A percentile compares a stretch with the other conserved stretches of the same genome.
These are phyloP conservation scores for Danielozyma ontarioensis DNA, from an alignment of 805 yeast genomes.

Conservation along the genomic window DNA sequence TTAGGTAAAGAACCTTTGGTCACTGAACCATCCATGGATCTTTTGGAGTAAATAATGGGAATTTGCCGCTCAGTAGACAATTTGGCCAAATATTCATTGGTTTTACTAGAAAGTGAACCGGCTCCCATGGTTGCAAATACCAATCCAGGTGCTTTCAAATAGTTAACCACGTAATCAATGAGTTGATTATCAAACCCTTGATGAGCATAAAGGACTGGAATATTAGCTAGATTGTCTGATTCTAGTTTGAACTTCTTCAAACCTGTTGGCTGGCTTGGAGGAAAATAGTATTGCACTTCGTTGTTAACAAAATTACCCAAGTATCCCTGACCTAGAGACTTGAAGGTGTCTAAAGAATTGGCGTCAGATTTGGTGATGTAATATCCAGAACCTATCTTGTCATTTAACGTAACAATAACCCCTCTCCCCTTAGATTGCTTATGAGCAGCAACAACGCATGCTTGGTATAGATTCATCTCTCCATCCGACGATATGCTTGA, in stretches of 20 bases:
- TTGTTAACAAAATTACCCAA: conserved; percentile 66
- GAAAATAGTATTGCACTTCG: conserved; percentile 59
- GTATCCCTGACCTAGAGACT: conserved; percentile 63
- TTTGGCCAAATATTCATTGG: conserved; percentile 40
- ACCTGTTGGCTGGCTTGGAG: conserved; percentile 56
- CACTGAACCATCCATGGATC: conserved; percentile 70
- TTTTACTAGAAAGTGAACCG: conserved; percentile 52
- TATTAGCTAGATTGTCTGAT: conserved; percentile 33
- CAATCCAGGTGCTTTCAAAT: conserved; percentile 46
- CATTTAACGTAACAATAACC: conserved; percentile 60
- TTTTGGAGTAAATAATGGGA: conserved; percentile 60
- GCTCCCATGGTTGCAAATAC: conserved; percentile 72
- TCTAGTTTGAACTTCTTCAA: conserved; percentile 20
- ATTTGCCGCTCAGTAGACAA: conserved; percentile 28
- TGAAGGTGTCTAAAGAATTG: conserved; percentile 65
- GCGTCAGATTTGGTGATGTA: conserved; percentile 69
- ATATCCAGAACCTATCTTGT: conserved; percentile 64
- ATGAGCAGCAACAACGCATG: conserved; percentile 57
- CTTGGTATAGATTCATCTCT: conserved; percentile 67
- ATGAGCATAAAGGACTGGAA: conserved; percentile 54
- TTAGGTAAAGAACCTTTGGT: conserved; percentile 45
- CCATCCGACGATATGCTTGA: conserved; percentile 69
- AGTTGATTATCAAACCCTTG: conserved; percentile 53
- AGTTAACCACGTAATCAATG: conserved; percentile 42
- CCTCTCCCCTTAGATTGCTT: conserved; percentile 51